A percentile compares a stretch with the other conserved stretches of the same genome.
phyloP scores from a whole-genome alignment of 2,329 filamentous ascomycete species.

The Botrytis squamosa region DNA sequence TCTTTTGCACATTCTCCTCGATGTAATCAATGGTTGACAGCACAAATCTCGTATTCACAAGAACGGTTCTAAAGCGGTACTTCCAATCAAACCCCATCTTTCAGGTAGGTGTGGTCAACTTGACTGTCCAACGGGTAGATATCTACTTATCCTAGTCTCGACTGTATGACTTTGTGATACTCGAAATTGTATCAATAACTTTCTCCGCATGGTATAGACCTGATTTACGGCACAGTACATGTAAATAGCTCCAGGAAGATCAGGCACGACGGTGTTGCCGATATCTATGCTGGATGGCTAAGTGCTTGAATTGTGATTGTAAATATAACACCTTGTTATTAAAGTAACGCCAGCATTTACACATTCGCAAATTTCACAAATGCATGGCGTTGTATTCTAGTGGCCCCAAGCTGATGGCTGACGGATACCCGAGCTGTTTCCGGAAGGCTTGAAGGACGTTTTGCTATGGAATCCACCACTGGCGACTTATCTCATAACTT shows the following conservation, averaged over 20 bases:
- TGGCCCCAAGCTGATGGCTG: background rate
- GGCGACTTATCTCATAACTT: background rate
- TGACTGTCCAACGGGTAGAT: background rate
- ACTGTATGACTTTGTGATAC: background rate
- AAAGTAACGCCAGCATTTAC: no score
- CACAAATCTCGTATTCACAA: no score
- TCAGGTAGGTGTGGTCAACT: background rate
- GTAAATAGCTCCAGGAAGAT: background rate
- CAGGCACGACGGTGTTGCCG: background rate
- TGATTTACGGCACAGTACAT: background rate
- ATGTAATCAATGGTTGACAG: background rate
- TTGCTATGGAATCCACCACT: background rate
- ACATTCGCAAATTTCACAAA: background rate
- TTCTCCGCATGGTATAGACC: background rate
- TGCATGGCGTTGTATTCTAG: background rate
- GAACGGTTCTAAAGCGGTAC: background rate
- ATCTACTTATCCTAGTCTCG: slow-evolving; percentile 1
- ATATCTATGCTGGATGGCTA: background rate
- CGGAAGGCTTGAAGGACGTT: background rate
- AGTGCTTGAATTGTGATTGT: background rate
- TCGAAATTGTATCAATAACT: background rate
- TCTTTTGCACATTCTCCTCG: background rate
- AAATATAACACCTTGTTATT: background rate
- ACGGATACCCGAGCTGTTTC: background rate
- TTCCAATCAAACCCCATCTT: background rate